phyloP scores from a whole-genome alignment of 2,329 filamentous ascomycete species.

The Pyricularia grisea region DNA sequence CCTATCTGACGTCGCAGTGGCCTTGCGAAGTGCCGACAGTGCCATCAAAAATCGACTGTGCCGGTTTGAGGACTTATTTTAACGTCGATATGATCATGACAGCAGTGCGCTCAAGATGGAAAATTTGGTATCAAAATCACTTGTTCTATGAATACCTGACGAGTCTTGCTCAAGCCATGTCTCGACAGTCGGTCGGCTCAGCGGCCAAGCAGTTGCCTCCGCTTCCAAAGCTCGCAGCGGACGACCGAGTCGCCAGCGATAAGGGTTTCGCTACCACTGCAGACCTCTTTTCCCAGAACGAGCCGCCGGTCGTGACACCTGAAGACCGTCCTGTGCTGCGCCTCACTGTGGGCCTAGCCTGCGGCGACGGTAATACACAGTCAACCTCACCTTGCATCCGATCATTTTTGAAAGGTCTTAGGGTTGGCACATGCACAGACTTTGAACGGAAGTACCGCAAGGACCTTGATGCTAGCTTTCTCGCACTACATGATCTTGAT shows the following conservation, averaged over 20 bases:
- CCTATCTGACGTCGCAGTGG: background rate
- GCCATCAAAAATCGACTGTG: background rate
- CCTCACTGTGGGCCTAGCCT: background rate
- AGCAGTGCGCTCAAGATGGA: background rate
- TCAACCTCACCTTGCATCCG: background rate
- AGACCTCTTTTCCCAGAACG: background rate
- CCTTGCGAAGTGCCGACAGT: background rate
- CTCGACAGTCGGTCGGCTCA: background rate
- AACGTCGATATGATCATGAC: background rate
- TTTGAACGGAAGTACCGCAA: background rate
- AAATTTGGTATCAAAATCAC: background rate
- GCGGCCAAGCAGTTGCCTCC: no score
- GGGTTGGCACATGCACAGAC: background rate
- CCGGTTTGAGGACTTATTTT: background rate
- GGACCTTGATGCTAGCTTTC: background rate
- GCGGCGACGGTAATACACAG: background rate
- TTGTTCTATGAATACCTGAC: background rate
- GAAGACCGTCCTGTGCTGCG: background rate
- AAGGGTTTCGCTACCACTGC: background rate
- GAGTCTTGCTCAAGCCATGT: background rate
- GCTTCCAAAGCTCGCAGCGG: background rate
- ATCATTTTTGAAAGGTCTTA: background rate
- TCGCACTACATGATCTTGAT: background rate
- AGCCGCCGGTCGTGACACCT: background rate
- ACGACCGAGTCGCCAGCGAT: background rate